Evolutionary conservation across 2,329 filamentous ascomycete species (phyloP).

Genomic region (Ramichloridium luteum): DNA sequence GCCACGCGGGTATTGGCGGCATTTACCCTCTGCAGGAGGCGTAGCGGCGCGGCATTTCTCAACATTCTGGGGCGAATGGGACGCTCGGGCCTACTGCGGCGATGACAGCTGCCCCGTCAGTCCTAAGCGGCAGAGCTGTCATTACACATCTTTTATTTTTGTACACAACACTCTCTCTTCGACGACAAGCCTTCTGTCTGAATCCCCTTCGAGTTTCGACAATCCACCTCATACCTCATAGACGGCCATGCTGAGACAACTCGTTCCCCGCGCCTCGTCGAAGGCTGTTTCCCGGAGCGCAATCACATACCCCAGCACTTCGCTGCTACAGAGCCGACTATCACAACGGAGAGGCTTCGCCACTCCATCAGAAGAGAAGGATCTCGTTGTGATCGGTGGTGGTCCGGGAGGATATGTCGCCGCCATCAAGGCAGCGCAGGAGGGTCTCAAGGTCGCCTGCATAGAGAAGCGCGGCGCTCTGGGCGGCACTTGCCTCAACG

Average conservation of each 20-base stretch:
- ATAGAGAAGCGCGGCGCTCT: conserved; percentile 96
- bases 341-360: conserved; percentile 46
- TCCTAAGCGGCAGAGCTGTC: neutral
- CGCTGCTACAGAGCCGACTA: conserved; percentile 39
- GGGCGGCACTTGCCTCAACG: conserved; percentile 95
- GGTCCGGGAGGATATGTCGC: conserved; percentile 98
- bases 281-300: neutral
- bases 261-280: neutral
- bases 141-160: neutral
- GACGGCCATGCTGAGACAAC: neutral
- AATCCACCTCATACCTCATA: neutral
- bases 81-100: conserved; percentile 1
- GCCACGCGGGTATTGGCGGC: too few relatives aligned
- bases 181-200: neutral
- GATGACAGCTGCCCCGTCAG: neutral
- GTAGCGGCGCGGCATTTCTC: too few relatives aligned
- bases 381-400: conserved; percentile 93
- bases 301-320: conserved; percentile 24
- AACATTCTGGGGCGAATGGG: too few relatives aligned
- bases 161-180: neutral
- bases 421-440: conserved; percentile 96
- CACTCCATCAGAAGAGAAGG: conserved; percentile 68
- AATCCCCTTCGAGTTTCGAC: too few relatives aligned
- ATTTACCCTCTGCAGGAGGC: too few relatives aligned
- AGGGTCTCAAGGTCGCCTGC: conserved; percentile 91